These are phyloP conservation scores for Epichloe baconii DNA, from an alignment of 2,329 filamentous ascomycete genomes.

Conservation along the genomic window DNA sequence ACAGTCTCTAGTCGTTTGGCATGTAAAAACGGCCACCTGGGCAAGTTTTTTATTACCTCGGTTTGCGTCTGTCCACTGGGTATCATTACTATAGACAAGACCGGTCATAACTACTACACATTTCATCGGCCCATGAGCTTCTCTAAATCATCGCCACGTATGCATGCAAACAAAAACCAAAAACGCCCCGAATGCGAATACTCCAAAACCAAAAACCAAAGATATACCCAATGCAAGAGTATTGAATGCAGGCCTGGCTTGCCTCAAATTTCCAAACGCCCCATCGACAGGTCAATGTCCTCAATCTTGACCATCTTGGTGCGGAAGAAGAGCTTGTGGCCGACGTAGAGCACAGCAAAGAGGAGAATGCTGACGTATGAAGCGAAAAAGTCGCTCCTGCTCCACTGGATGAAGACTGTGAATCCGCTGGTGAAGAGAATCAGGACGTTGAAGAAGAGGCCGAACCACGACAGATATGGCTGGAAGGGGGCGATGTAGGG, in stretches of 20 bases:
- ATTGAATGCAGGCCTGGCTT: too few species aligned
- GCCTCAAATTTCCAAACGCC: conserved; percentile 1
- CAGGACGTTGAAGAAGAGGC: conserved; percentile 49
- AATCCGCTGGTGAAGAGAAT: conserved; percentile 59
- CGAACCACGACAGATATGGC: conserved; percentile 52
- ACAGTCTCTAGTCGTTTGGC: too few species aligned
- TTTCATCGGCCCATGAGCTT: too few species aligned
- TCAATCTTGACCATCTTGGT: conserved; percentile 24
- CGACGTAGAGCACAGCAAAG: conserved; percentile 44
- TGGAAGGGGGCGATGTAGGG: conserved; percentile 50
- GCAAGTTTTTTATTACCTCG: too few species aligned
- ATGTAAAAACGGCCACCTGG: too few species aligned
- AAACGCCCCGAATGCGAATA: neutral
- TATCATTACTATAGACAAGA: conserved; percentile 5
- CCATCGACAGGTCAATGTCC: conserved; percentile 22
- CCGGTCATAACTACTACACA: neutral
- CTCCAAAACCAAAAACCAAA: too few species aligned
- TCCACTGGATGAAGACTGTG: conserved; percentile 52
- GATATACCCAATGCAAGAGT: too few species aligned
- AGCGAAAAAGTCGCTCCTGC: conserved; percentile 46
- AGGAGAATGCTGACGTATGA: conserved; percentile 52
- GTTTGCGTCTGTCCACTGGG: neutral
- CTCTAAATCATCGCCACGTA: neutral
- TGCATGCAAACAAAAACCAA: conserved; percentile 1
- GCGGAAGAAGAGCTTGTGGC: conserved; percentile 41